Base-by-base conservation (phyloP, 768 basidiomycete genomes). In the Tulasnella sp. region DNA sequence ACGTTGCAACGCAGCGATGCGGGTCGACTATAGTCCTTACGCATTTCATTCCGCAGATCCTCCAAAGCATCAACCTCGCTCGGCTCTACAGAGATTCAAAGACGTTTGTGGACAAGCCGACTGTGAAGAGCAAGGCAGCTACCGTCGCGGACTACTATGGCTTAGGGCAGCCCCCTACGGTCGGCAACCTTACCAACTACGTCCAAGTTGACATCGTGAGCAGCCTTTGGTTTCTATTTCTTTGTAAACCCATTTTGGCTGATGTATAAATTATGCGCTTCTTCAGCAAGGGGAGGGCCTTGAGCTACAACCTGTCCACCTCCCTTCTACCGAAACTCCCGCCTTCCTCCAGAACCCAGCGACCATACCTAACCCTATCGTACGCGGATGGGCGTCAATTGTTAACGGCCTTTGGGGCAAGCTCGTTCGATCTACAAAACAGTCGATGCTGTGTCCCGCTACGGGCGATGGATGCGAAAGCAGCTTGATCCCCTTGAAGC, bases 61-160 rank as follows among this genome's bases (percentile, higher is more conserved):
- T 2, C 27, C 91, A 95, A 79, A 85, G 88, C 0, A 83, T 94
- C 62, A 85, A 91, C 69, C 65, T 95, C 62, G 89, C 91, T 0
- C 69, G 77, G 43, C 72, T 86, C 26, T 96, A 78, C 68, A 69
- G 77, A 0, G 93, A 96, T 70, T 82, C 84, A 48, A 95, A 96
- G 73, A 93, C 88, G 0, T 84, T 95, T 69, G 86, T 87, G 7
- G 93, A 95, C 76, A 75, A 93, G 76, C 92, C 92, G 2, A 95
- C 92, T 1, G 77, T 74, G 67, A 81, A 83, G 65, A 70, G 77
- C 0, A 67, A 84, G 1, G 80, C 82, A 65, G 73, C 76, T 53
- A 89, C 92, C 13, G 74, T 93, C 50, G 70, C 78, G 0, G 86
- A 85, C 64, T 96, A 90, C 65, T 52, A 65, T 17, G 63, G 64